phyloP scores from a whole-genome alignment of 176 grass and related monocot species.

The Paspalum notatum region DNA sequence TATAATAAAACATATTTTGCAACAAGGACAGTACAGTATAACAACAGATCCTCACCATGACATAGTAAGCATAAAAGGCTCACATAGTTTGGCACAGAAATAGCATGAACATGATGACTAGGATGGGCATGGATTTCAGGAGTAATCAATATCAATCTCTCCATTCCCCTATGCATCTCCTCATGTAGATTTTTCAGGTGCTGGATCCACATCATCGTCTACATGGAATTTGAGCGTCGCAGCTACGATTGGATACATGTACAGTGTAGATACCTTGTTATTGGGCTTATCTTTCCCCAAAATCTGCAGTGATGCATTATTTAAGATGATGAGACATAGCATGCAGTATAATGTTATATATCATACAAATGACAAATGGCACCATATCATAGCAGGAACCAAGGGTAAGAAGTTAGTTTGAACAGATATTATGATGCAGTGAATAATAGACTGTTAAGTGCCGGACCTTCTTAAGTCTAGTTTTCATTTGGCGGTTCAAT shows the following conservation, averaged over 20 bases:
- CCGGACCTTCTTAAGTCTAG: neutral
- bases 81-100: neutral
- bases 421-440: neutral
- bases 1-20: too few relatives aligned
- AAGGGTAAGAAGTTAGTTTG: neutral
- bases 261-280: neutral
- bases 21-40: too few relatives aligned
- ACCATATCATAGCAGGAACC: neutral
- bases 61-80: too few relatives aligned
- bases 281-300: neutral
- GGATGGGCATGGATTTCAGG: neutral
- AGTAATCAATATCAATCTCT: neutral
- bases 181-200: neutral
- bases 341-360: neutral
- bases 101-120: neutral
- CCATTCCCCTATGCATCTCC: too few relatives aligned
- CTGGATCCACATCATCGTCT: neutral
- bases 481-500: neutral
- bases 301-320: neutral
- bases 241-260: neutral
- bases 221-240: neutral
- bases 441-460: neutral
- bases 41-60: too few relatives aligned
- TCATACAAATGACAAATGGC: too few relatives aligned
- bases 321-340: neutral